Percentiles rank a stretch among this genome's conserved stretches.
phyloP scores from a whole-genome alignment of 2,329 filamentous ascomycete species.

The Alternaria sp. region DNA sequence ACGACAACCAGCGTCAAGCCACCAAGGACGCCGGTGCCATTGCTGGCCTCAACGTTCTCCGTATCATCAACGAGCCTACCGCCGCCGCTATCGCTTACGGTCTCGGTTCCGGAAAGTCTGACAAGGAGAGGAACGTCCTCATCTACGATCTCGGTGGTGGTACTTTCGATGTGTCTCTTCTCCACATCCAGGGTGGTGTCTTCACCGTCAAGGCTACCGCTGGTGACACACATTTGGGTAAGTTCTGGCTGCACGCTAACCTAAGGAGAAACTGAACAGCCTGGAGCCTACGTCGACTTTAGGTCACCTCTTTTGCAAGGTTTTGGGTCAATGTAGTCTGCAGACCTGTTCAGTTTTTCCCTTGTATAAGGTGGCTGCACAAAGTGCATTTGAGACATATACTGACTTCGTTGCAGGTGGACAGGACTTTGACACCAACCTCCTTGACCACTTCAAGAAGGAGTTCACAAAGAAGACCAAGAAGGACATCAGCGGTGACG shows the following conservation, averaged over 20 bases:
- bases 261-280: too few relatives aligned
- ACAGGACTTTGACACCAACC: constrained; percentile 94
- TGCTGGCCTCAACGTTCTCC: constrained; percentile 94
- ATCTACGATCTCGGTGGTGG: constrained; percentile 99
- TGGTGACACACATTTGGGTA: constrained; percentile 95
- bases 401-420: constrained; percentile 41
- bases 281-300: too few relatives aligned
- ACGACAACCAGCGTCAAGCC: constrained; percentile 99
- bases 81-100: constrained; percentile 98
- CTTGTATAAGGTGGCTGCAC: too few relatives aligned
- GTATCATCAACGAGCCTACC: constrained; percentile 99
- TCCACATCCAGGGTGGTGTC: constrained; percentile 98
- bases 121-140: constrained; percentile 97
- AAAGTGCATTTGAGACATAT: background rate
- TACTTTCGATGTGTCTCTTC: constrained; percentile 99
- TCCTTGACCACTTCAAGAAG: constrained; percentile 96
- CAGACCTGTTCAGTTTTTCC: too few relatives aligned
- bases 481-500: constrained; percentile 73
- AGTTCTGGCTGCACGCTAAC: background rate
- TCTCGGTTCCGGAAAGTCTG: constrained; percentile 91
- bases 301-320: too few relatives aligned
- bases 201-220: constrained; percentile 99
- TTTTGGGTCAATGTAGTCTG: too few relatives aligned
- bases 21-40: constrained; percentile 99
- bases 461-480: constrained; percentile 81